These are phyloP conservation scores for Priceomyces melissophilus DNA, from an alignment of 805 yeast genomes.

Conservation along the genomic window DNA sequence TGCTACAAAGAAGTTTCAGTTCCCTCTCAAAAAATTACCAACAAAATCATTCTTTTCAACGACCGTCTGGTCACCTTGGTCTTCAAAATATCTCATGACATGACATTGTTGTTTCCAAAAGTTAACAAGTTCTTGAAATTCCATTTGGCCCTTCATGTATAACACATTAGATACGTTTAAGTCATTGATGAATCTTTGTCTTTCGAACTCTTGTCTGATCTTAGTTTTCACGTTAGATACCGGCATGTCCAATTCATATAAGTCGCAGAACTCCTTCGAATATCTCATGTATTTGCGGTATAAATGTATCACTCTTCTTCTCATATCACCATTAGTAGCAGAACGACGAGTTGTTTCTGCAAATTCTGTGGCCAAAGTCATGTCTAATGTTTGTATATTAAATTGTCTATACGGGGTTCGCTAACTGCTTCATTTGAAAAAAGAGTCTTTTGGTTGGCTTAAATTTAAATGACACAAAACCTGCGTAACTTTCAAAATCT, in stretches of 20 bases:
- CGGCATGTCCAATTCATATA: slow-evolving; percentile 74
- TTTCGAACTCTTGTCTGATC: slow-evolving; percentile 85
- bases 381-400: slow-evolving; percentile 10
- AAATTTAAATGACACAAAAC: slow-evolving; percentile 4
- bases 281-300: slow-evolving; percentile 71
- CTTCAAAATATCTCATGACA: slow-evolving; percentile 76
- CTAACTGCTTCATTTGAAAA: slow-evolving; percentile 9
- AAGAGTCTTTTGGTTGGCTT: slow-evolving; percentile 23
- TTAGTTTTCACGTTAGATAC: slow-evolving; percentile 75
- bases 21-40: slow-evolving; percentile 69
- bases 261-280: slow-evolving; percentile 56
- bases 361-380: slow-evolving; percentile 76
- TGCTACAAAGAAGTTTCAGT: slow-evolving; percentile 16
- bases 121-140: slow-evolving; percentile 80
- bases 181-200: slow-evolving; percentile 72
- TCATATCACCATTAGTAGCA: slow-evolving; percentile 56
- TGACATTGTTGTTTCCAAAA: slow-evolving; percentile 91
- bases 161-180: slow-evolving; percentile 63
- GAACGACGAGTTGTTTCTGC: slow-evolving; percentile 77
- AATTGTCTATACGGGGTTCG: slow-evolving; percentile 21
- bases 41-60: slow-evolving; percentile 62
- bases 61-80: slow-evolving; percentile 53
- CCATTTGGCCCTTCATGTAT: slow-evolving; percentile 84
- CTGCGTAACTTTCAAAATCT: background rate
- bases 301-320: slow-evolving; percentile 59